These are phyloP conservation scores for Claviceps monticola DNA, from an alignment of 2,329 filamentous ascomycete species.

Conservation along the genomic window DNA sequence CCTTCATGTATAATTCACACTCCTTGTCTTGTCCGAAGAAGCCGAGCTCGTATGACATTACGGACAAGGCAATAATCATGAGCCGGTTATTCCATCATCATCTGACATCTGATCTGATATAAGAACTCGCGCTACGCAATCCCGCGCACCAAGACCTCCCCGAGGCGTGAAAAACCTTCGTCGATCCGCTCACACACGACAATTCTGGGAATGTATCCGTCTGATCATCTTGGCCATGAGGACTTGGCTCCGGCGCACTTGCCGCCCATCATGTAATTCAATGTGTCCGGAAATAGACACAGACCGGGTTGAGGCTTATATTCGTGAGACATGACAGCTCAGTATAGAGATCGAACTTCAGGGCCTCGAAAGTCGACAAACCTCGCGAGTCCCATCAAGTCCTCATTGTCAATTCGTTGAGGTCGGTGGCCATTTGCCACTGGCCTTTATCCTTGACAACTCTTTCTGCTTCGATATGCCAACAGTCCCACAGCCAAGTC, in stretches of 20 bases:
- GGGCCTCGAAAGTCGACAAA: slow-evolving; percentile 39
- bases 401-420: slow-evolving; percentile 60
- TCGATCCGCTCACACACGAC: too few relatives aligned
- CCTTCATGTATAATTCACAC: too few relatives aligned
- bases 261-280: slow-evolving; percentile 50
- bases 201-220: too few relatives aligned
- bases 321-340: slow-evolving; percentile 54
- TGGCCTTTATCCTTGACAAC: slow-evolving; percentile 36
- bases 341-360: slow-evolving; percentile 52
- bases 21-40: too few relatives aligned
- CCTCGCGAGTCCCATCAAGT: slow-evolving; percentile 43
- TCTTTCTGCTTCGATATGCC: slow-evolving; percentile 22
- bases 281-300: slow-evolving; percentile 59
- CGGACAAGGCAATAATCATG: too few relatives aligned
- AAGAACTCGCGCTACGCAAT: too few relatives aligned
- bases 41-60: too few relatives aligned
- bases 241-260: slow-evolving; percentile 19
- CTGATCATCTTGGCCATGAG: slow-evolving; percentile 8
- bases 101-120: too few relatives aligned
- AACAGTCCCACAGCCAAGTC: too few relatives aligned
- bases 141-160: too few relatives aligned
- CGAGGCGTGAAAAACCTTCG: too few relatives aligned
- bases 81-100: too few relatives aligned
- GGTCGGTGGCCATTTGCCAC: slow-evolving; percentile 42
- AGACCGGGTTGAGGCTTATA: slow-evolving; percentile 56